Evolutionary conservation across 139 green algal genomes (phyloP), one percentile per base, ranked within the genome.

Genomic region (Tetratostichococcus sp.): DNA sequence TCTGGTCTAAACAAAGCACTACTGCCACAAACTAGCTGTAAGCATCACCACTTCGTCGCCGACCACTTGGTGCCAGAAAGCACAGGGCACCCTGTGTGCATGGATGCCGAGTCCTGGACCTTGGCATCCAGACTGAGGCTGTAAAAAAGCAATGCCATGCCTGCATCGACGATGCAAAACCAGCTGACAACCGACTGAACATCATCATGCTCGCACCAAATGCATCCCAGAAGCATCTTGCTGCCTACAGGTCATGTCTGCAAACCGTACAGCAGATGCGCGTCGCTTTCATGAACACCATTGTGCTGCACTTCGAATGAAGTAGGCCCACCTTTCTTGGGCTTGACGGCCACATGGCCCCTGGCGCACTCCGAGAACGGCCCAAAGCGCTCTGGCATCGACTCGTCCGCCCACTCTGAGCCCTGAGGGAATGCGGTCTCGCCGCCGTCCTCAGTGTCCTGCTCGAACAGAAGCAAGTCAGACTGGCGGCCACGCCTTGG

Each of bases 401-500:
- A 75, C 0, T 67, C 69, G 67, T 85, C 80, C n/a, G 82, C 70
- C 77, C 83, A 91, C 58, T 84, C 6, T 16, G 67, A 73, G 26
- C 39, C 32, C 59, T 81, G 70, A 42, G 80, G 85, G 58, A 91
- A 91, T 0, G 80, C 83, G 6, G 86, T 91, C 71, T 91, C 86
- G 19, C 89, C 89, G 65, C 89, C 89, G 28, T 83, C 76, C 30
- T 67, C 57, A 33, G 77, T 78, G 67, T 58, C 65, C 35, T 77
- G 72, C 16, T 26, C 28, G 2, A 77, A 67, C 43, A 75, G 21
- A 11, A 31, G 62, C 21, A 1, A 17, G 28, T 19, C 30, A 69
- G 62, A 11, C 21, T 30, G 23, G n/a, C n/a, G n/a, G n/a, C n/a
- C n/a, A n/a, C n/a, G n/a, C n/a, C n/a, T n/a, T n/a, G n/a, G n/a